Percentiles rank a stretch among this genome's conserved stretches.
phyloP scores from a whole-genome alignment of 2,329 filamentous ascomycete genomes.

The Colletotrichum godetiae region DNA sequence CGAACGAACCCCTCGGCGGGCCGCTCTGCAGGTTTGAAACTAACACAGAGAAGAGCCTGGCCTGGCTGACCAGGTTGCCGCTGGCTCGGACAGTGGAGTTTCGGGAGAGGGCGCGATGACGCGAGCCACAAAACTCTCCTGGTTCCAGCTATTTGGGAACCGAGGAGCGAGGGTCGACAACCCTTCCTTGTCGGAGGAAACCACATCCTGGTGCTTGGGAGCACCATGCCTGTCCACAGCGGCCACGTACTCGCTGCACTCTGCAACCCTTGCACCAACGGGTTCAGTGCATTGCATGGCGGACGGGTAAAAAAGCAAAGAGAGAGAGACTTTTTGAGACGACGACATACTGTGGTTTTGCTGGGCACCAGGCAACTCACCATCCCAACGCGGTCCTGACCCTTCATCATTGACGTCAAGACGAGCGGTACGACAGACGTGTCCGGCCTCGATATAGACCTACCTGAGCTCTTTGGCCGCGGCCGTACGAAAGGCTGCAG shows the following conservation, averaged over 20 bases:
- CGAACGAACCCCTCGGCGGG: conserved; percentile 23
- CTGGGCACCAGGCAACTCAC: neutral
- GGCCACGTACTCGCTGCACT: conserved; percentile 32
- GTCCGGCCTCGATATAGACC: neutral
- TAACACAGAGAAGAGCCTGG: conserved; percentile 7
- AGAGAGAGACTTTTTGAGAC: conserved; percentile 25
- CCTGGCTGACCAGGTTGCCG: conserved; percentile 4
- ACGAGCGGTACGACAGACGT: neutral
- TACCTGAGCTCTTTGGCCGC: conserved; percentile 3
- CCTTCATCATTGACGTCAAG: conserved; percentile 18
- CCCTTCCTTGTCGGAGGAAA: conserved; percentile 27
- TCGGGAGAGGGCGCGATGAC: conserved; percentile 36
- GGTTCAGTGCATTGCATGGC: conserved; percentile 21
- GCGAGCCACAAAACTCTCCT: conserved; percentile 37
- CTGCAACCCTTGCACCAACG: conserved; percentile 29
- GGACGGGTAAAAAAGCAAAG: conserved; percentile 22
- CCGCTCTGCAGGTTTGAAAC: conserved; percentile 29
- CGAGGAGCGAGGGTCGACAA: conserved; percentile 28
- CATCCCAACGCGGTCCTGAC: neutral
- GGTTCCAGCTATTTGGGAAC: conserved; percentile 36
- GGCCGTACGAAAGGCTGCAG: conserved; percentile 16
- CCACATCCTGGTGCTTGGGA: conserved; percentile 29
- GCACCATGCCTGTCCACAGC: conserved; percentile 25
- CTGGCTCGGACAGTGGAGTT: conserved; percentile 32
- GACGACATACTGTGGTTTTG: conserved; percentile 4